These are phyloP conservation scores for Fusarium sambucinum DNA, from an alignment of 2,329 filamentous ascomycete species.

Conservation along the genomic window DNA sequence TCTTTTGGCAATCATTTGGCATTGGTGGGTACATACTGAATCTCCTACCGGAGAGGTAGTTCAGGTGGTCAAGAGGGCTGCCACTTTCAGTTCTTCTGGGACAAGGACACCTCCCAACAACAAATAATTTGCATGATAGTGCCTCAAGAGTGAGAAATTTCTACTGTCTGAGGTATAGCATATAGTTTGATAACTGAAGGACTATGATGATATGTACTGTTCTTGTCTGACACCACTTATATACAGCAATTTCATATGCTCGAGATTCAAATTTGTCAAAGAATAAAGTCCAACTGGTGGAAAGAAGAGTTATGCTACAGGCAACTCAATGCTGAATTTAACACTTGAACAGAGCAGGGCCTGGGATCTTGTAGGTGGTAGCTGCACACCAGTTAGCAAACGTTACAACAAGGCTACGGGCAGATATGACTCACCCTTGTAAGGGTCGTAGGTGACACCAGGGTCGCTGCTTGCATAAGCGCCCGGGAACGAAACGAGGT, in stretches of 20 bases:
- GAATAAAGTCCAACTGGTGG: conserved; percentile 27
- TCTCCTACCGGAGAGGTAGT: conserved; percentile 39
- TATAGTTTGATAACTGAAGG: conserved; percentile 5
- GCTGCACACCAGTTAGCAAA: conserved; percentile 43
- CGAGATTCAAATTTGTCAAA: conserved; percentile 13
- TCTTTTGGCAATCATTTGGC: conserved; percentile 46
- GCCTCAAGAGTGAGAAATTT: neutral
- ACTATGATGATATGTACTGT: conserved; percentile 20
- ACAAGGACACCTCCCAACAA: conserved; percentile 23
- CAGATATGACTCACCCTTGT: conserved; percentile 55
- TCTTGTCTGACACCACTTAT: conserved; percentile 15
- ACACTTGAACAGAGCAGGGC: conserved; percentile 62
- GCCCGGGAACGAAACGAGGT: conserved; percentile 65
- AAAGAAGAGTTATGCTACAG: neutral
- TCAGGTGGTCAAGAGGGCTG: conserved; percentile 38
- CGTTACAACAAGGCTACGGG: neutral
- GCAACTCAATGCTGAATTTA: conserved; percentile 42
- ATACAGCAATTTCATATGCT: conserved; percentile 8
- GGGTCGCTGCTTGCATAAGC: conserved; percentile 64
- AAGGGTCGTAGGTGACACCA: conserved; percentile 66
- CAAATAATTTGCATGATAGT: neutral
- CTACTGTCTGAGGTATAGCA: neutral
- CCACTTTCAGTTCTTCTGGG: conserved; percentile 35
- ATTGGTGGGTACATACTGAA: conserved; percentile 48
- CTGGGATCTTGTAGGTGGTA: conserved; percentile 59